These are phyloP conservation scores for Apiotrichum montevideense DNA, from an alignment of 1,284 basidiomycete species.

Conservation along the genomic window DNA sequence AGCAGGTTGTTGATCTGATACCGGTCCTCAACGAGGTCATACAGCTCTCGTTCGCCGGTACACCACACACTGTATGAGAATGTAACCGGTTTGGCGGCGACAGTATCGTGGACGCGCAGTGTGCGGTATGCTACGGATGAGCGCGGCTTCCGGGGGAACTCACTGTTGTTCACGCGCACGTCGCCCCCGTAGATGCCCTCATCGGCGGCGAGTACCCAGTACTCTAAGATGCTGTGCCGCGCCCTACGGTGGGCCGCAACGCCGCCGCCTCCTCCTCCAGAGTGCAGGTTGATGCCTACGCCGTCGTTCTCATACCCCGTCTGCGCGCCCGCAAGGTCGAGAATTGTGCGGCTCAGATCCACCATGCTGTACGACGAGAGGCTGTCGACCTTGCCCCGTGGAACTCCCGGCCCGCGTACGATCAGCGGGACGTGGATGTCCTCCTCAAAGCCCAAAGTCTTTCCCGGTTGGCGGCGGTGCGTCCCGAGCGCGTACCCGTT, in stretches of 20 bases:
- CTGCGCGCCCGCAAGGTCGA: slow-evolving; percentile 34
- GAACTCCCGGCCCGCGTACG: slow-evolving; percentile 29
- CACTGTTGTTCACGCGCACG: slow-evolving; percentile 22
- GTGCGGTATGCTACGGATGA: slow-evolving; percentile 27
- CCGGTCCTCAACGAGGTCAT: slow-evolving; percentile 31
- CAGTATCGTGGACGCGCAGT: slow-evolving; percentile 27
- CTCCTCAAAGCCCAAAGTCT: slow-evolving; percentile 39
- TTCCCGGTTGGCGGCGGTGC: slow-evolving; percentile 38
- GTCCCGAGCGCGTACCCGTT: slow-evolving; percentile 37
- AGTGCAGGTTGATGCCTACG: slow-evolving; percentile 23
- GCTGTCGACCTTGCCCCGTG: slow-evolving; percentile 18
- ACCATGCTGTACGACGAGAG: slow-evolving; percentile 28
- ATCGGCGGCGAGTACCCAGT: slow-evolving; percentile 30
- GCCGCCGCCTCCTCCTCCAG: not conserved
- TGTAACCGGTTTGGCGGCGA: slow-evolving; percentile 3
- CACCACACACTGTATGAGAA: slow-evolving; percentile 40
- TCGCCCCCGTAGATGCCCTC: slow-evolving; percentile 29
- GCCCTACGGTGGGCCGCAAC: slow-evolving; percentile 8
- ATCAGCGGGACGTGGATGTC: slow-evolving; percentile 35
- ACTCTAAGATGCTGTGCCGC: slow-evolving; percentile 29
- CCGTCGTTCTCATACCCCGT: slow-evolving; percentile 34
- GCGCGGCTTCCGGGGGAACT: not conserved
- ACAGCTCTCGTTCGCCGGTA: slow-evolving; percentile 41
- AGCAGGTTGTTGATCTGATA: slow-evolving; percentile 34
- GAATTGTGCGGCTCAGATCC: slow-evolving; percentile 35